A percentile compares a stretch with the other conserved stretches of the same genome.
These are phyloP conservation scores for Athelia sp. DNA, from an alignment of 1,284 basidiomycete species.

Conservation along the genomic window DNA sequence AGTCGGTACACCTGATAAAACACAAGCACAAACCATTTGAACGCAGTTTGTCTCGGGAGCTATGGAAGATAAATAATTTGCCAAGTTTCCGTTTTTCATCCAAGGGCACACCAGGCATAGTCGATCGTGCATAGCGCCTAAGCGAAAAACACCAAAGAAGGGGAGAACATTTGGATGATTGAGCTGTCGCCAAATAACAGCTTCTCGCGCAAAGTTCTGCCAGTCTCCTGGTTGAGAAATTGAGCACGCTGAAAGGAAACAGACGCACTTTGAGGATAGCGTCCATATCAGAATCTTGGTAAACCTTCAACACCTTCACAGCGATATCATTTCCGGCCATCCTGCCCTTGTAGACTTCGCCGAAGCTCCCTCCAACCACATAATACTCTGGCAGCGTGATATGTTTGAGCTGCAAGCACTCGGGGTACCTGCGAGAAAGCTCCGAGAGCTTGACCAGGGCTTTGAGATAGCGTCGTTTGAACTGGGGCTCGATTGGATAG, in stretches of 20 bases:
- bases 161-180: neutral
- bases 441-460: neutral
- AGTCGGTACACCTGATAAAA: too few relatives aligned
- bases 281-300: neutral
- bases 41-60: too few relatives aligned
- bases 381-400: neutral
- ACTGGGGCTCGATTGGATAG: too few relatives aligned
- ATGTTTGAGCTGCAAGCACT: neutral
- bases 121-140: neutral
- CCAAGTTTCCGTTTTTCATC: neutral
- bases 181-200: neutral
- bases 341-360: neutral
- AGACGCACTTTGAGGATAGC: neutral
- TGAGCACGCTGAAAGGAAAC: too few relatives aligned
- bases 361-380: neutral
- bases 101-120: neutral
- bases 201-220: neutral
- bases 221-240: too few relatives aligned
- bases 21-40: too few relatives aligned
- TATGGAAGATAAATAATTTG: neutral
- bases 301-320: neutral
- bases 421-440: neutral
- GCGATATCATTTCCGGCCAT: neutral
- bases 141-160: neutral
- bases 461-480: too few relatives aligned